Percentiles rank a stretch among this genome's conserved stretches.
Conservation (phyloP, 768 basidiomycete genomes). For the Lactarius hengduanensis region DNA sequence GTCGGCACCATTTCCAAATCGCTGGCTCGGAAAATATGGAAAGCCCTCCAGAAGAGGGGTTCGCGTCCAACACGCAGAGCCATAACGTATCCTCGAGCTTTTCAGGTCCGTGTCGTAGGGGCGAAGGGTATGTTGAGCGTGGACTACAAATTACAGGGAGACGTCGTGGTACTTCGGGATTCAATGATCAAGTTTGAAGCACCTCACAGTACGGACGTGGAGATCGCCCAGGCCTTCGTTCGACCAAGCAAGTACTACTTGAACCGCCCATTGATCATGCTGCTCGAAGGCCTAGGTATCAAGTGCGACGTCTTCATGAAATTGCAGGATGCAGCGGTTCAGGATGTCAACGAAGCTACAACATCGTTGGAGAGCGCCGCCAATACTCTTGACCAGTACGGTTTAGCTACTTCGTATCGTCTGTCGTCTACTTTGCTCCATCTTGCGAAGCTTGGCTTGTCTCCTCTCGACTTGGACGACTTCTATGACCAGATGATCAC, state of each 20-base stretch:
- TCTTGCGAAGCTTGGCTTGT: constrained; percentile 49
- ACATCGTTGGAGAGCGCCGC: constrained; percentile 46
- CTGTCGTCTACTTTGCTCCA: constrained; percentile 51
- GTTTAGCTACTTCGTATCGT: constrained; percentile 57
- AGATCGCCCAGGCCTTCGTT: constrained; percentile 66
- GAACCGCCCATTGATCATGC: constrained; percentile 68
- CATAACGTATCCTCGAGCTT: constrained; percentile 46
- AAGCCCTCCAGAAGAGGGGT: constrained; percentile 40
- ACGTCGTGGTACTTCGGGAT: constrained; percentile 49
- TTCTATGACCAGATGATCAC: constrained; percentile 56
- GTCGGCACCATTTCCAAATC: constrained; percentile 61
- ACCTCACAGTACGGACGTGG: constrained; percentile 46
- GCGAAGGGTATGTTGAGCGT: constrained; percentile 67
- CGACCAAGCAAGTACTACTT: constrained; percentile 54
- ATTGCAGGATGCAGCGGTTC: constrained; percentile 53
- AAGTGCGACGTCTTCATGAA: constrained; percentile 50
- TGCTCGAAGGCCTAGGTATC: constrained; percentile 58
- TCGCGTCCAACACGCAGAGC: constrained; percentile 38
- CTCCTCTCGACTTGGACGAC: constrained; percentile 37
- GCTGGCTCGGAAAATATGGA: constrained; percentile 50
- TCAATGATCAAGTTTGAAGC: constrained; percentile 72
- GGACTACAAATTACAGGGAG: constrained; percentile 50
- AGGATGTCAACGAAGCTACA: constrained; percentile 45
- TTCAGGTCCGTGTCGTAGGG: constrained; percentile 61
- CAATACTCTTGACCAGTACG: constrained; percentile 51